Conservation (phyloP, 805 yeast species). For the Saccharomycopsis microspora region DNA sequence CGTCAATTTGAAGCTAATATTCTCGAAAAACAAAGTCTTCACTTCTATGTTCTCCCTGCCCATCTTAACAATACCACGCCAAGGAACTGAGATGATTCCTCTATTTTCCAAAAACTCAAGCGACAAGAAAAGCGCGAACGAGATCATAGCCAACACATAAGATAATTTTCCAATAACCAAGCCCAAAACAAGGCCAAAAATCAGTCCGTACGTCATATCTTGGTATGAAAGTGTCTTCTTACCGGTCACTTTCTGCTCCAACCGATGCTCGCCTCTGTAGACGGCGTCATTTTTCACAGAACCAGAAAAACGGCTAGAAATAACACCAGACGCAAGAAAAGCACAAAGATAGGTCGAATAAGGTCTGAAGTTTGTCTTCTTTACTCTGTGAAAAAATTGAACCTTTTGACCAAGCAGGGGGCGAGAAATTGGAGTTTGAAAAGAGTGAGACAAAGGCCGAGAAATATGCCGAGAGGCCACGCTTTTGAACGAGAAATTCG, state of each 20-base stretch:
- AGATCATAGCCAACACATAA: constrained; percentile 37
- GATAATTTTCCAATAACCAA: constrained; percentile 48
- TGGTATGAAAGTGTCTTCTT: constrained; percentile 41
- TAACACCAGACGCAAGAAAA: no score
- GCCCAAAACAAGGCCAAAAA: constrained; percentile 47
- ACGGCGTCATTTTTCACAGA: no score
- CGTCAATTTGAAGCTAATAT: constrained; percentile 49
- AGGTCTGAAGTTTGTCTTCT: no score
- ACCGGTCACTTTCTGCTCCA: not conserved
- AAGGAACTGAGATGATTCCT: constrained; percentile 36
- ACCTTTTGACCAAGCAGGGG: no score
- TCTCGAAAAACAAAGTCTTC: constrained; percentile 39
- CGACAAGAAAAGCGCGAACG: constrained; percentile 32
- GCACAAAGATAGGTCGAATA: no score
- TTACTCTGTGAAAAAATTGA: no score
- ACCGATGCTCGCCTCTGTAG: not conserved
- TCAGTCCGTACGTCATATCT: constrained; percentile 49
- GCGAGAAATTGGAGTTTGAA: no score
- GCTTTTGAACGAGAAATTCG: no score
- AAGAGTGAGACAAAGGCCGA: no score
- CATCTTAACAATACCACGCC: constrained; percentile 26
- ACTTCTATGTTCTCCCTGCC: constrained; percentile 34
- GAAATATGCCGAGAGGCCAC: no score
- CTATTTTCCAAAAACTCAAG: constrained; percentile 45
- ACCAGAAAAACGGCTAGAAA: no score